These are phyloP conservation scores for Cochlearia excelsa DNA, from an alignment of 345 rosid species.

Conservation along the genomic window DNA sequence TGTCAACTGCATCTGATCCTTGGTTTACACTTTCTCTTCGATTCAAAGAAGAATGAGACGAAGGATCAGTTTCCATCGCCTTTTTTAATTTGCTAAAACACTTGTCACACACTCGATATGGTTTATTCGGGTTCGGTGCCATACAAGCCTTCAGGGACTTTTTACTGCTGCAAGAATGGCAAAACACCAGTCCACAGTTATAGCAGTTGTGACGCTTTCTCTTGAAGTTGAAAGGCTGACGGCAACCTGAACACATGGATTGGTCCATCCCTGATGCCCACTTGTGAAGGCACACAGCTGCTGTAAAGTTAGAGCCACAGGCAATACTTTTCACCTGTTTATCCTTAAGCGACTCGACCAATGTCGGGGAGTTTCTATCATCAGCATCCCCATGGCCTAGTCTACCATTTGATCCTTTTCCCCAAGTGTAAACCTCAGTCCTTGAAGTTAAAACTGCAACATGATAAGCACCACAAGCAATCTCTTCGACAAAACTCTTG, in stretches of 20 bases:
- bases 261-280: conserved; percentile 97
- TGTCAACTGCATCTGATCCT: conserved; percentile 59
- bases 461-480: conserved; percentile 96
- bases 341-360: conserved; percentile 87
- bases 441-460: conserved; percentile 87
- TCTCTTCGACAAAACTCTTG: conserved; percentile 85
- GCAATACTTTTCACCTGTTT: conserved; percentile 92
- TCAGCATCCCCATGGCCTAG: conserved; percentile 91
- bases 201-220: conserved; percentile 74
- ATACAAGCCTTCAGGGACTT: conserved; percentile 92
- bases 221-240: conserved; percentile 82
- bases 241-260: conserved; percentile 99
- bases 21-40: conserved; percentile 78
- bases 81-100: conserved; percentile 78
- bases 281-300: conserved; percentile 94
- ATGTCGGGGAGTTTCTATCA: conserved; percentile 74
- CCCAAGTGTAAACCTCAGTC: conserved; percentile 97
- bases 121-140: conserved; percentile 96
- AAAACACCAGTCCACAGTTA: conserved; percentile 84
- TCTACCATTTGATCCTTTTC: conserved; percentile 97
- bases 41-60: conserved; percentile 67
- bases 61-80: conserved; percentile 60
- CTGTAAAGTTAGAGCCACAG: conserved; percentile 88
- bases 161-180: conserved; percentile 93
- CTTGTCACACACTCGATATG: conserved; percentile 91